Conservation (phyloP, 2,329 filamentous ascomycete genomes). For the Microdochium bolleyi region DNA sequence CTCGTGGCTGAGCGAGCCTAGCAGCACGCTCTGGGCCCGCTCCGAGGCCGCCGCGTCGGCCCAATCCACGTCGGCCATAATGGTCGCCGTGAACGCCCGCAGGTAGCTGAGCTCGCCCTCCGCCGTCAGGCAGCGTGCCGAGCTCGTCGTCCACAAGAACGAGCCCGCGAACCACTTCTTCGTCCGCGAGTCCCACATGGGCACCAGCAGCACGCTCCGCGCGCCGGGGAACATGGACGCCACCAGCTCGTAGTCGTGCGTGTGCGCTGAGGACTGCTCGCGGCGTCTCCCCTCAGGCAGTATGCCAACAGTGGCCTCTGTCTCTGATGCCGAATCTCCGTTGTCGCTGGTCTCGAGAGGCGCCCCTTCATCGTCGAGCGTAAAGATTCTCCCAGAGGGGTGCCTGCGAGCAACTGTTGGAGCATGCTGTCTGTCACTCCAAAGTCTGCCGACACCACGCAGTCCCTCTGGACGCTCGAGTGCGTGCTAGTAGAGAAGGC, state of each 20-base stretch:
- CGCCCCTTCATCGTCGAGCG: conserved; percentile 18
- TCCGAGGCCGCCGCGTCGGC: conserved; percentile 27
- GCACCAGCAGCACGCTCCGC: conserved; percentile 36
- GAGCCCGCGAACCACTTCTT: conserved; percentile 40
- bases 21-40: conserved; percentile 47
- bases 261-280: conserved; percentile 4
- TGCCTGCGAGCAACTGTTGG: not conserved
- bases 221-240: conserved; percentile 29
- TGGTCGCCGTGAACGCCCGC: conserved; percentile 41
- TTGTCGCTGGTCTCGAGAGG: conserved; percentile 2
- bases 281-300: no score
- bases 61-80: conserved; percentile 47
- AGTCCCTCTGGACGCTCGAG: not conserved
- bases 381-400: conserved; percentile 11
- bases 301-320: no score
- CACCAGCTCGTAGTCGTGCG: conserved; percentile 20
- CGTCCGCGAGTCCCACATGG: conserved; percentile 36
- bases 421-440: not conserved
- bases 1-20: conserved; percentile 54
- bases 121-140: conserved; percentile 32
- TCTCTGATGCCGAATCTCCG: not conserved
- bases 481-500: not conserved
- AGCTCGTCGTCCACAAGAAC: conserved; percentile 37
- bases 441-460: not conserved
- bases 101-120: conserved; percentile 43